These are phyloP conservation scores for Choiromyces venosus DNA, from an alignment of 495 filamentous ascomycete genomes.

Conservation along the genomic window DNA sequence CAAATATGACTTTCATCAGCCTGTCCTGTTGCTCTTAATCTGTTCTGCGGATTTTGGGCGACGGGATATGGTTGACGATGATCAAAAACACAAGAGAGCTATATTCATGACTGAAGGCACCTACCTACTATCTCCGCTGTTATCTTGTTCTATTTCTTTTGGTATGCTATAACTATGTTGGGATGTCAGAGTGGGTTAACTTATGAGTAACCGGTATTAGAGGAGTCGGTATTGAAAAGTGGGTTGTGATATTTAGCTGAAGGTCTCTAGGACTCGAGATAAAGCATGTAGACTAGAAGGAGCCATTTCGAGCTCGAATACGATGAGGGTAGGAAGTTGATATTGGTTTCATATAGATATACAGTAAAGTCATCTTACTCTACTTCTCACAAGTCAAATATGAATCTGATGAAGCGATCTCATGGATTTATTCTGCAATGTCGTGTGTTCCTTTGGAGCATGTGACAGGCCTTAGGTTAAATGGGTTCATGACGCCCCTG, in stretches of 20 bases:
- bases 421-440: background rate
- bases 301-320: background rate
- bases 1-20: constrained; percentile 3
- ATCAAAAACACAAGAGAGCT: constrained; percentile 1
- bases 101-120: constrained; percentile 1
- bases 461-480: background rate
- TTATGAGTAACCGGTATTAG: background rate
- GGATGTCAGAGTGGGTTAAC: background rate
- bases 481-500: background rate
- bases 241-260: background rate
- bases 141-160: background rate
- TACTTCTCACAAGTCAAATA: background rate
- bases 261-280: background rate
- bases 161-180: background rate
- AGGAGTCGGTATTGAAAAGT: background rate
- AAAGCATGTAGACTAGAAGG: background rate
- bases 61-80: background rate
- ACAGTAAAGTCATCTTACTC: background rate
- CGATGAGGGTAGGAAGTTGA: background rate
- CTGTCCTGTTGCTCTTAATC: background rate
- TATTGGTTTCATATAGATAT: background rate
- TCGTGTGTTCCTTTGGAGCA: background rate
- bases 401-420: background rate
- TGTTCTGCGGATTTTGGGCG: background rate
- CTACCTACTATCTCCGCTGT: background rate